Base-by-base conservation (phyloP, 176 grass and related monocot species). In the Puya raimondii region DNA sequence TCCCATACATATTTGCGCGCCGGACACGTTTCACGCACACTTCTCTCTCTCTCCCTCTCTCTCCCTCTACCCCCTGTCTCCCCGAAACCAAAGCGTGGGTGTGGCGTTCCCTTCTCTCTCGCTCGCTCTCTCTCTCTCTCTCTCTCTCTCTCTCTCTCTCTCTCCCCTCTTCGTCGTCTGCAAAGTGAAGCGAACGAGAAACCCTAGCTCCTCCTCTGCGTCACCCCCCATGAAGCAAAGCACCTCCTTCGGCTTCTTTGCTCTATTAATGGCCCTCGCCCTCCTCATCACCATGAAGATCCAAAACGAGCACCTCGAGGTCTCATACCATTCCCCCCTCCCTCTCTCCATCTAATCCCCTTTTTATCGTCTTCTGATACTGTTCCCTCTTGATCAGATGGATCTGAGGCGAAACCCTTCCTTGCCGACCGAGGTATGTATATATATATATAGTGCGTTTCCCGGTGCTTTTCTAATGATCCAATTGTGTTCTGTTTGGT, bases 261-360 rank as follows among this genome's bases (percentile, higher is more conserved):
- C 79, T 16, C 65, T 78, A 12, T 64, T 96, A 53, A 57, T 87
- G 42, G 74, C 82, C 1, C 72, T 96, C 70, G 64, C 85, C 64
- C 66, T 96, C 77, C 53, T 96, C 74, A 74, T 76, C 71, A 88
- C 80, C 70, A 82, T 96, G 48, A 78, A 83, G 74, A 91, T 96
- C 70, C 87, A 91, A 49, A 63, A 88, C 82, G 80, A 91, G 67
- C 85, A 86, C 76, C 76, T 83, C 82, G 85, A 91, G 91, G 91
- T 78, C 10, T 16, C 12, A 1, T 4, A 15, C 25, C 16, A 7
- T 20, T 63, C 25, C 5, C 23, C 56, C 70, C 50, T 48, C 51
- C 64, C 26, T 49, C 2, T 70, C 18, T 75, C 77, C 49, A 18
- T 11, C 21, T 64, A 48, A 47, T 23, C n/a, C 10, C 48, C 33